Conservation (phyloP, 306 rosid genomes). For the Trifolium repens region DNA sequence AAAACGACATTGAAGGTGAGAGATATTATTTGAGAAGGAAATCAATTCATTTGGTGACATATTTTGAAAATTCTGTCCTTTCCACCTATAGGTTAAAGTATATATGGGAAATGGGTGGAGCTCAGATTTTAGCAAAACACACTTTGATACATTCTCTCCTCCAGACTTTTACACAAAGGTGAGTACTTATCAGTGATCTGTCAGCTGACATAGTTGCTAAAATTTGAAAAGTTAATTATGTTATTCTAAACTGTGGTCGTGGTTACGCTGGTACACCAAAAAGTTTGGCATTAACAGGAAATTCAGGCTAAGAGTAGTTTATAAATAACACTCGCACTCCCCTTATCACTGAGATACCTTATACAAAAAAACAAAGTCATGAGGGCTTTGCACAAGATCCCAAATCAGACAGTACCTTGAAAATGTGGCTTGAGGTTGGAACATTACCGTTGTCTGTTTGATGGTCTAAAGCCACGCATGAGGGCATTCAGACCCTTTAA, state of each 20-base stretch:
- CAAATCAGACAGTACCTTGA: too few relatives aligned
- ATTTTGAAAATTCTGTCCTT: conserved; percentile 33
- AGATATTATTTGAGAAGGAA: conserved; percentile 38
- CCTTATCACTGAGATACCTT: too few relatives aligned
- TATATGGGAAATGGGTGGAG: conserved; percentile 55
- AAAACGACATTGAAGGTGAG: conserved; percentile 73
- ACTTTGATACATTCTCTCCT: conserved; percentile 69
- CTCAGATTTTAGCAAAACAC: conserved; percentile 56
- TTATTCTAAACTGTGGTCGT: neutral
- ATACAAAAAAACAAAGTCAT: too few relatives aligned
- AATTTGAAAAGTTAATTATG: neutral
- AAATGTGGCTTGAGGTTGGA: too few relatives aligned
- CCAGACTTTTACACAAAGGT: conserved; percentile 90
- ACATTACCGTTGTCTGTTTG: too few relatives aligned
- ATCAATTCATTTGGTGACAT: conserved; percentile 35
- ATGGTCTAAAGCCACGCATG: too few relatives aligned
- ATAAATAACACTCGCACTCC: too few relatives aligned
- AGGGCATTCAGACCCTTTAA: too few relatives aligned
- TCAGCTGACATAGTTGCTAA: neutral
- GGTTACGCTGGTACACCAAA: neutral
- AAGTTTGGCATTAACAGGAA: too few relatives aligned
- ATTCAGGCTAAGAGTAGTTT: too few relatives aligned
- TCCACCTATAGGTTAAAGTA: conserved; percentile 63
- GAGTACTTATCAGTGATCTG: conserved; percentile 23
- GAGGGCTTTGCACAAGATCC: too few relatives aligned